Percentiles rank a stretch among this genome's conserved stretches.
Evolutionary conservation across 2,329 filamentous ascomycete genomes (phyloP).

Genomic region (Colletotrichum agaves): DNA sequence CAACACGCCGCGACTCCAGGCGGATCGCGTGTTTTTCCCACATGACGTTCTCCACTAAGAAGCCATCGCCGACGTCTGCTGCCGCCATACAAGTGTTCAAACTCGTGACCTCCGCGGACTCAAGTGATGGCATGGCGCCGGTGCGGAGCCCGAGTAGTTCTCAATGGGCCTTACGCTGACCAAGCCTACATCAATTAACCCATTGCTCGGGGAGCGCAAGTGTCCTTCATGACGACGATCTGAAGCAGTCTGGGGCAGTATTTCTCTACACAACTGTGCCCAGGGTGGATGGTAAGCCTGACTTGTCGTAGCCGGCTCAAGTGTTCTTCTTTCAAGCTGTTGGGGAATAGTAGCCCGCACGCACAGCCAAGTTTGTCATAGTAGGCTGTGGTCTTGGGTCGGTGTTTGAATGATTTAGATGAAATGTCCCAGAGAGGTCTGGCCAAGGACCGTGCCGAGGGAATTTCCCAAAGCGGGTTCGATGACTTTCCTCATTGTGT

Average conservation of each 20-base stretch:
- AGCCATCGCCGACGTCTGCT: background rate
- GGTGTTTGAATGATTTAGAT: conserved; percentile 9
- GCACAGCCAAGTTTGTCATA: conserved; percentile 16
- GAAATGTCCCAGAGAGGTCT: background rate
- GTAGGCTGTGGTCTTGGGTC: background rate
- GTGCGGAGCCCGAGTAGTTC: background rate
- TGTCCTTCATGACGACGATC: background rate
- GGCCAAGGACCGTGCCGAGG: background rate
- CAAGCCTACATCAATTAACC: background rate
- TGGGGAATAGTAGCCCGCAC: conserved; percentile 2
- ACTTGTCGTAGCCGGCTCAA: background rate
- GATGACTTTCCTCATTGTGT: background rate
- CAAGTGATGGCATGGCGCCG: background rate
- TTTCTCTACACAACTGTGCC: background rate
- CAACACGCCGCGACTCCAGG: conserved; percentile 17
- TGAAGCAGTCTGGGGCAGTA: background rate
- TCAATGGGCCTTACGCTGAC: background rate
- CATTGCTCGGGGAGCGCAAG: conserved; percentile 7
- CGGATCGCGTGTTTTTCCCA: conserved; percentile 10
- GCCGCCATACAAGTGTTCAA: background rate
- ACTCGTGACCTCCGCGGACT: background rate
- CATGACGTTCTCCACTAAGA: background rate
- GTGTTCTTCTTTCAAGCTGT: background rate
- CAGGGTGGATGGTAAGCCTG: background rate
- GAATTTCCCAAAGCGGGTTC: conserved; percentile 3